phyloP scores from a whole-genome alignment of 371 early-diverging fungal genomes.

The Mucor saturninus region DNA sequence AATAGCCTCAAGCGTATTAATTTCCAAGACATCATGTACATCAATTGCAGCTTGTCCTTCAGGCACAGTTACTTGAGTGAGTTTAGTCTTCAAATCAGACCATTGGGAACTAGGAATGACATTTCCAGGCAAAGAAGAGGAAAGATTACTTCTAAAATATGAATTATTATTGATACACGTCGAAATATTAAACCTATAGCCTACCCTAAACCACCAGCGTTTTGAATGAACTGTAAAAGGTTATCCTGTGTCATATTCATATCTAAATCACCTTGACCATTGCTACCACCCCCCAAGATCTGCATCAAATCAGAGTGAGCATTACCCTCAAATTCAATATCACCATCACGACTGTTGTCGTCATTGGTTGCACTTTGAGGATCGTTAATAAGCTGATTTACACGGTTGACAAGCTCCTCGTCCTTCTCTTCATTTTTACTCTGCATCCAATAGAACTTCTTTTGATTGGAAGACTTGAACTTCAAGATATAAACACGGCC shows the following conservation, averaged over 20 bases:
- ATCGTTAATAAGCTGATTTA: conserved; percentile 67
- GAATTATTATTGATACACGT: background rate
- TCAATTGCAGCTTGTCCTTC: conserved; percentile 22
- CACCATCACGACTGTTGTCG: conserved; percentile 19
- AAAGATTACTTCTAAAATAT: conserved; percentile 5
- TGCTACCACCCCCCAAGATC: conserved; percentile 32
- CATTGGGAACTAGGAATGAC: conserved; percentile 12
- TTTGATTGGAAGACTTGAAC: conserved; percentile 76
- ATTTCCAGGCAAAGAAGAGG: conserved; percentile 12
- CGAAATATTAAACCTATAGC: background rate
- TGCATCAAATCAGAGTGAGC: conserved; percentile 45
- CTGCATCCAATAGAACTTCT: conserved; percentile 87
- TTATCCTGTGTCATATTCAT: conserved; percentile 51
- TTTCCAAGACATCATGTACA: conserved; percentile 54
- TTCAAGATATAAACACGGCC: conserved; percentile 79
- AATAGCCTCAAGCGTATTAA: conserved; percentile 57
- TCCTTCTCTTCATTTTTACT: conserved; percentile 64
- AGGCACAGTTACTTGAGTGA: conserved; percentile 5
- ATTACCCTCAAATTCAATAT: conserved; percentile 24
- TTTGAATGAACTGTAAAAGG: conserved; percentile 53
- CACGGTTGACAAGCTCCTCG: conserved; percentile 52
- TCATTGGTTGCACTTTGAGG: conserved; percentile 45
- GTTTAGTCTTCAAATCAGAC: conserved; percentile 7
- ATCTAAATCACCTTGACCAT: conserved; percentile 22
- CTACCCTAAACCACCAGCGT: conserved; percentile 51